These are phyloP conservation scores for Lachancea cidri DNA, from an alignment of 805 yeast species.

Conservation along the genomic window DNA sequence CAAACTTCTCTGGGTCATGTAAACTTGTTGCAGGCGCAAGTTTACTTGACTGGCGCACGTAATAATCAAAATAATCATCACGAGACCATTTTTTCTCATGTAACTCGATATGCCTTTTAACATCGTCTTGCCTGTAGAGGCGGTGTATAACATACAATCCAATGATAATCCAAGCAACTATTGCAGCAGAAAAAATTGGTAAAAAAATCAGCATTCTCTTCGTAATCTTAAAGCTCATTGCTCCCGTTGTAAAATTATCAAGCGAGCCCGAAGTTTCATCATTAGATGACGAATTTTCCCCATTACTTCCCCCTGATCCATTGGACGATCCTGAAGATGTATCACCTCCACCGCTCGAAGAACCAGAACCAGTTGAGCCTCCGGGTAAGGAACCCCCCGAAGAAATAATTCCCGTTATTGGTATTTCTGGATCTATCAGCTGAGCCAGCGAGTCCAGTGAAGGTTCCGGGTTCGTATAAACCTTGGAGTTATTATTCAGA, in stretches of 20 bases:
- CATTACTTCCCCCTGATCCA: constrained; percentile 11
- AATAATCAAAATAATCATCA: background rate
- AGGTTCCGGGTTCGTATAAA: constrained; percentile 57
- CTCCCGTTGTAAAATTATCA: constrained; percentile 1
- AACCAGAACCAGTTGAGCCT: constrained; percentile 21
- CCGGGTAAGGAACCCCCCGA: constrained; percentile 10
- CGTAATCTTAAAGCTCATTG: constrained; percentile 7
- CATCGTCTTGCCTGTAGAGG: background rate
- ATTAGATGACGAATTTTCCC: constrained; percentile 6
- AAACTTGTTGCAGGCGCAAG: background rate
- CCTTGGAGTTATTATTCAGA: constrained; percentile 44
- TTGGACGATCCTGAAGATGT: constrained; percentile 9
- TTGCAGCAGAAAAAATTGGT: constrained; percentile 12
- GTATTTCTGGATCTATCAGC: constrained; percentile 52
- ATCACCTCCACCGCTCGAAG: background rate
- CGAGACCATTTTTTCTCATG: constrained; percentile 5
- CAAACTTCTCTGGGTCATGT: constrained; percentile 6
- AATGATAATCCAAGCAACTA: constrained; percentile 12
- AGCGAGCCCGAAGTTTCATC: constrained; percentile 6
- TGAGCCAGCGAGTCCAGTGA: constrained; percentile 55
- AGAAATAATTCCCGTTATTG: constrained; percentile 19
- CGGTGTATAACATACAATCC: constrained; percentile 1
- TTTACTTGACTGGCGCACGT: background rate
- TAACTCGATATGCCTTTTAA: background rate
- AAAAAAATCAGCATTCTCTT: constrained; percentile 14